Percentiles rank a stretch among this genome's conserved stretches.
Conservation (phyloP, 2,329 filamentous ascomycete genomes). For the Alternaria arbusti region DNA sequence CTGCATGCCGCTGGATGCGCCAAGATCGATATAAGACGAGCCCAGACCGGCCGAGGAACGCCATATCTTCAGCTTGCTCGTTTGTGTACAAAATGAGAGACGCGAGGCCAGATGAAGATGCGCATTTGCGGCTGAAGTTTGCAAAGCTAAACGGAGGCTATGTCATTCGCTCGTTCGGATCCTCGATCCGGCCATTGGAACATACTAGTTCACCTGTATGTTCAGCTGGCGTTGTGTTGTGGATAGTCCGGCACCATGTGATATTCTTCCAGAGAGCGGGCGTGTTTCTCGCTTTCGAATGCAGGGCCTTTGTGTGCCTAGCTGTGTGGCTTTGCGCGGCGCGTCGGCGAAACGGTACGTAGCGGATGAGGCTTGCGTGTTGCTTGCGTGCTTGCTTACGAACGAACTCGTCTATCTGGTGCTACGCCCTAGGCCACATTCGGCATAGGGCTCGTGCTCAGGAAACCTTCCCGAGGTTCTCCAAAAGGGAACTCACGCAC, state of each 20-base stretch:
- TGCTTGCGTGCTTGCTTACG: not conserved
- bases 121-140: not conserved
- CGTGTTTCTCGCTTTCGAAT: not conserved
- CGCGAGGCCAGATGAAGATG: not conserved
- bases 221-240: not conserved
- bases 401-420: not conserved
- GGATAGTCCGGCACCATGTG: not conserved
- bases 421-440: not conserved
- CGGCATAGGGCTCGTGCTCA: not conserved
- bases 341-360: not conserved
- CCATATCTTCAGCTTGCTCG: not conserved
- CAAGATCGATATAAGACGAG: not conserved
- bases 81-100: not conserved
- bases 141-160: not conserved
- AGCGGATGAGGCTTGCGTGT: not conserved
- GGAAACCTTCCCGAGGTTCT: not conserved
- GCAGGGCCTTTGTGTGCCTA: not conserved
- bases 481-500: not conserved
- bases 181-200: not conserved
- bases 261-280: not conserved
- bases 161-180: not conserved
- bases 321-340: not conserved
- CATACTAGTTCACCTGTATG: not conserved
- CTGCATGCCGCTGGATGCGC: not conserved
- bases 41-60: not conserved